phyloP scores from a whole-genome alignment of 257 asterid genomes.

The Ligustrum vulgare region DNA sequence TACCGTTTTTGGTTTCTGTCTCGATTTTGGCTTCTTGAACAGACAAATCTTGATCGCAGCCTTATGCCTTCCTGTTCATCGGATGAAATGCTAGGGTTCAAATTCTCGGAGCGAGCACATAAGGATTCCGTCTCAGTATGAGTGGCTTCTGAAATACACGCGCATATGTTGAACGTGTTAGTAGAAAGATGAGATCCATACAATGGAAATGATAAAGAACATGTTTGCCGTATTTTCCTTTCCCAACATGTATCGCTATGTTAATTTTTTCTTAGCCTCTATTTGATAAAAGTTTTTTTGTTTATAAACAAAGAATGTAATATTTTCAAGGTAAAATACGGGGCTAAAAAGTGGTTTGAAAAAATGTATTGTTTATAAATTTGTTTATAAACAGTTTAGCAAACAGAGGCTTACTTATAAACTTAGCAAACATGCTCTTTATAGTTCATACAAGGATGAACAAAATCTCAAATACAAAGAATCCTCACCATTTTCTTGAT shows the following conservation, averaged over 20 bases:
- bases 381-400: no score
- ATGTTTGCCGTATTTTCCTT: neutral
- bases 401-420: neutral
- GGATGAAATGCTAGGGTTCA: slow-evolving; percentile 3
- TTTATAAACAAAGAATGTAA: no score
- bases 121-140: neutral
- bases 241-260: neutral
- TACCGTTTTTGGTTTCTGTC: slow-evolving; percentile 14
- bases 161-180: neutral
- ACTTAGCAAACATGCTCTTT: neutral
- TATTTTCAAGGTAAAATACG: no score
- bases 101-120: slow-evolving; percentile 2
- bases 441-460: neutral
- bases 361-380: no score
- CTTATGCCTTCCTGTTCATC: slow-evolving; percentile 14
- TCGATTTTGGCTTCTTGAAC: slow-evolving; percentile 21
- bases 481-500: slow-evolving; percentile 39
- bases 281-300: no score
- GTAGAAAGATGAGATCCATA: neutral
- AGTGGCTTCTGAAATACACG: neutral
- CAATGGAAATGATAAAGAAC: neutral
- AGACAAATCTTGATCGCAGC: neutral
- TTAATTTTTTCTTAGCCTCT: neutral
- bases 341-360: no score
- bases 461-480: slow-evolving; percentile 14